Conservation (phyloP, 2,329 filamentous ascomycete genomes). For the Cladosporium sphaerospermum region DNA sequence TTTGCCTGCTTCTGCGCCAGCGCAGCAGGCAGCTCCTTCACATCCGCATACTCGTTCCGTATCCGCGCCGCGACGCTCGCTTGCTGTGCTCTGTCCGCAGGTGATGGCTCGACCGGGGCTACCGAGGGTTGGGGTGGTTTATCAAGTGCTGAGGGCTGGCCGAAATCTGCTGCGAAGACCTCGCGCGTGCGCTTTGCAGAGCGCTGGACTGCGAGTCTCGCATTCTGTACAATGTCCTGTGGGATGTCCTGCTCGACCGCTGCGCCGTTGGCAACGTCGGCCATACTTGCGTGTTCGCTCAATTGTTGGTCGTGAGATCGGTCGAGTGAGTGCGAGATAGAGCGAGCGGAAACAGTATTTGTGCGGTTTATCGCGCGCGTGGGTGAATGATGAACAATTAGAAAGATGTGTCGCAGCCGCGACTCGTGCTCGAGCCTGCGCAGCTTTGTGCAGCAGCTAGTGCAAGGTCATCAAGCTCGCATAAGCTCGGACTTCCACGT, state of each 20-base stretch:
- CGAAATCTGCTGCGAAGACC: constrained; percentile 49
- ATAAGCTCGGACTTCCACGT: too few relatives aligned
- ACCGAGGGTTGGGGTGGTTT: constrained; percentile 36
- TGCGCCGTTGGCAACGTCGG: not conserved
- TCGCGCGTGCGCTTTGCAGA: constrained; percentile 51
- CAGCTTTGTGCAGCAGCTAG: too few relatives aligned
- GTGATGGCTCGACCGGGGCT: constrained; percentile 40
- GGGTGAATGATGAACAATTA: too few relatives aligned
- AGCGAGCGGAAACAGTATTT: not conserved
- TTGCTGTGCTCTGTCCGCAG: constrained; percentile 39
- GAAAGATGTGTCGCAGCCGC: too few relatives aligned
- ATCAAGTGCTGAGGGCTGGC: constrained; percentile 36
- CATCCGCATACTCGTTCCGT: constrained; percentile 68
- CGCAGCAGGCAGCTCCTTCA: constrained; percentile 68
- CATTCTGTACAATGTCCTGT: constrained; percentile 5
- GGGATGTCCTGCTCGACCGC: constrained; percentile 5
- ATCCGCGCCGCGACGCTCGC: constrained; percentile 53
- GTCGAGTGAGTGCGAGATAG: not conserved
- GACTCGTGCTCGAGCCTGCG: too few relatives aligned
- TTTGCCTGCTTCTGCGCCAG: constrained; percentile 74
- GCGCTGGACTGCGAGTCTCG: constrained; percentile 30
- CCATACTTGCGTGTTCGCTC: not conserved
- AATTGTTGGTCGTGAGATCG: not conserved
- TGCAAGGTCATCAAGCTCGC: too few relatives aligned
- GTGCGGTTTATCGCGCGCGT: not conserved